Percentiles rank a stretch among this genome's conserved stretches.
phyloP scores from a whole-genome alignment of 1,284 basidiomycete genomes.

The Cryptococcus jaspeensis region DNA sequence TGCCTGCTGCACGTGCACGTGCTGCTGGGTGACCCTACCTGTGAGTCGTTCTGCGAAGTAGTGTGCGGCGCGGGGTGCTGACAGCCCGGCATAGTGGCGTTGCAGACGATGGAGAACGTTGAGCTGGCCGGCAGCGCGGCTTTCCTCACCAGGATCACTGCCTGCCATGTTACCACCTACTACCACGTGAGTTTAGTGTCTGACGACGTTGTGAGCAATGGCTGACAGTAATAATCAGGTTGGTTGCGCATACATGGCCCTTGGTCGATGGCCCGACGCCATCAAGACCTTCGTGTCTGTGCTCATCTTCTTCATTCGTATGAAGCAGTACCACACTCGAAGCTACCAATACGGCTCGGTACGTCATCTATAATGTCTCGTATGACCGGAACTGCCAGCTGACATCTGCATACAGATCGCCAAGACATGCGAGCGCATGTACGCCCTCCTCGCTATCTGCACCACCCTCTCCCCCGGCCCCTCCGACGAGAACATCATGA shows the following conservation, averaged over 20 bases:
- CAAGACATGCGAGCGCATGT: constrained; percentile 97
- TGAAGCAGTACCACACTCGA: constrained; percentile 91
- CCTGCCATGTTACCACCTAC: constrained; percentile 71
- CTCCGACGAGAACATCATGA: constrained; percentile 91
- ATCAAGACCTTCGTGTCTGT: constrained; percentile 90
- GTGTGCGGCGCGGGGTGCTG: not conserved
- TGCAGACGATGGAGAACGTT: constrained; percentile 93
- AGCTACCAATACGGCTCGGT: constrained; percentile 96
- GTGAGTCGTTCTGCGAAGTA: constrained; percentile 22
- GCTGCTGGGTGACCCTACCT: constrained; percentile 88
- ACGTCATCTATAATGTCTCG: constrained; percentile 16
- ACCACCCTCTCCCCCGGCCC: constrained; percentile 86
- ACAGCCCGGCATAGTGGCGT: constrained; percentile 62
- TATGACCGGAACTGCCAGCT: not conserved
- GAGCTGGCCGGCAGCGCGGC: constrained; percentile 79
- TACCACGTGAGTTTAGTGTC: constrained; percentile 20
- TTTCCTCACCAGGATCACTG: constrained; percentile 85
- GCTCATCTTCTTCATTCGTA: constrained; percentile 87
- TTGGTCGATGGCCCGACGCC: constrained; percentile 90
- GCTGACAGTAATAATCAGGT: constrained; percentile 62
- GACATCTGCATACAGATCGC: constrained; percentile 66
- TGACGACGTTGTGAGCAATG: not conserved
- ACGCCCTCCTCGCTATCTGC: constrained; percentile 90
- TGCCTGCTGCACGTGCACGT: constrained; percentile 94
- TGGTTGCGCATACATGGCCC: constrained; percentile 94